Percentiles rank a stretch among this genome's conserved stretches.
Conservation (phyloP, 805 yeast species). For the Metschnikowia gelsemii region DNA sequence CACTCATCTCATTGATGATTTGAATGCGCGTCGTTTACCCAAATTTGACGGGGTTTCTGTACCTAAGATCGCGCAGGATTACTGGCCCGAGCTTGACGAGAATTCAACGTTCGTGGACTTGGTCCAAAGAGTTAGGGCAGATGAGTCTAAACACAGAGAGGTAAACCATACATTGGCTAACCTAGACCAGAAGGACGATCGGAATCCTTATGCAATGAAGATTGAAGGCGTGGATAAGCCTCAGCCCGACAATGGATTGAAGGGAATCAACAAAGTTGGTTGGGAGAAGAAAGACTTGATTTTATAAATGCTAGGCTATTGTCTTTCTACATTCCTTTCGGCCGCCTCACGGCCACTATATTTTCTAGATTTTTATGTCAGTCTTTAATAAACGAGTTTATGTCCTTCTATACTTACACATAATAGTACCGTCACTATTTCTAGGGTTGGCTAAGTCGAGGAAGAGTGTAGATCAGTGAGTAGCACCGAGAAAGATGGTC, state of each 20-base stretch:
- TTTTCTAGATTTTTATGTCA: not conserved
- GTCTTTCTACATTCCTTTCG: no score
- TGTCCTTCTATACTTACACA: not conserved
- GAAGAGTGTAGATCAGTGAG: constrained; percentile 23
- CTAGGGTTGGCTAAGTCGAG: no score
- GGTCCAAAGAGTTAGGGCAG: constrained; percentile 64
- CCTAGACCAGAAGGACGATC: constrained; percentile 49
- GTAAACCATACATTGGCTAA: constrained; percentile 77
- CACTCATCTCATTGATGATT: constrained; percentile 54
- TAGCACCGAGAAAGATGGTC: constrained; percentile 44
- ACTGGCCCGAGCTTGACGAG: constrained; percentile 57
- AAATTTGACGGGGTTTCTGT: constrained; percentile 45
- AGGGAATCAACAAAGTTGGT: constrained; percentile 33
- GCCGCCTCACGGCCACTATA: not conserved
- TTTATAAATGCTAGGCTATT: constrained; percentile 12
- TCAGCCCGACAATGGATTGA: constrained; percentile 41
- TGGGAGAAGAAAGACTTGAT: constrained; percentile 44
- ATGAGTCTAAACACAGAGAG: constrained; percentile 77
- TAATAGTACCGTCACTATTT: not conserved
- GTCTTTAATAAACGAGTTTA: not conserved
- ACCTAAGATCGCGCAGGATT: constrained; percentile 60
- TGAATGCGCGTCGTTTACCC: constrained; percentile 53
- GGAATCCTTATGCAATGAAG: constrained; percentile 64
- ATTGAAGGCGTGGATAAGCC: constrained; percentile 34
- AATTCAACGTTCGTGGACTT: constrained; percentile 58